Base-by-base conservation (phyloP, 768 basidiomycete species). In the Piloderma croceum region DNA sequence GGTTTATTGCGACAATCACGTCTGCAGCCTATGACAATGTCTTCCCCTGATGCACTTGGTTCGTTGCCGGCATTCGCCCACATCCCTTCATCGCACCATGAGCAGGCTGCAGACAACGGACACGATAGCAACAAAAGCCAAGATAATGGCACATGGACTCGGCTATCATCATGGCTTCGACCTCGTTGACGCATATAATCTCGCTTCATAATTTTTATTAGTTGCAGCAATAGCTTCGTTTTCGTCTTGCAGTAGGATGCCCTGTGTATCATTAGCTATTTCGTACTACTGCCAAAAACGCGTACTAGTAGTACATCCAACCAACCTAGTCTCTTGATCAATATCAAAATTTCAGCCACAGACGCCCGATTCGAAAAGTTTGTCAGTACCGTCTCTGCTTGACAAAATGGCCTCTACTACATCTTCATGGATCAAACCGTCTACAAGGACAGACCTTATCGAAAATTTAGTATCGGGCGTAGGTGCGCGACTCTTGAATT, bases 401-500 rank as follows among this genome's bases (percentile, higher is more conserved):
- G 36, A 34, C 37, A 45, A 36, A 35, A 81, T 81, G 79, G 61
- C 65, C 34, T 47, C 60, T 18, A 54, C 70, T 33, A 73, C 74
- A 36, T 63, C 79, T 20, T 69, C 73, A 47, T 90, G 88, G 88
- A 67, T 79, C 37, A 68, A 73, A 20, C 92, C 92, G 27, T 63
- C 79, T 13, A 85, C 83, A 36, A 76, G 92, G 35, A 81, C 90
- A 48, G 83, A 87, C 45, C 75, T 88, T 53, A 94, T 97, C 43
- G 89, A 94, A 56, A 83, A 85, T 52, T 77, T 97, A 17, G 90
- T 92, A 19, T 89, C 86, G 18, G 90, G 90, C 32, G 90, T 92
- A 34, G 90, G 89, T 88, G 46, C 49, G 87, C 62, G 36, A 25
- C n/a, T 38, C 34, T n/a, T n/a, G n/a, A n/a, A n/a, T n/a, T n/a